Evolutionary conservation across 352 stramenopile genomes (phyloP), one percentile per base, ranked within the genome.

Genomic region (Phytophthora rubi): DNA sequence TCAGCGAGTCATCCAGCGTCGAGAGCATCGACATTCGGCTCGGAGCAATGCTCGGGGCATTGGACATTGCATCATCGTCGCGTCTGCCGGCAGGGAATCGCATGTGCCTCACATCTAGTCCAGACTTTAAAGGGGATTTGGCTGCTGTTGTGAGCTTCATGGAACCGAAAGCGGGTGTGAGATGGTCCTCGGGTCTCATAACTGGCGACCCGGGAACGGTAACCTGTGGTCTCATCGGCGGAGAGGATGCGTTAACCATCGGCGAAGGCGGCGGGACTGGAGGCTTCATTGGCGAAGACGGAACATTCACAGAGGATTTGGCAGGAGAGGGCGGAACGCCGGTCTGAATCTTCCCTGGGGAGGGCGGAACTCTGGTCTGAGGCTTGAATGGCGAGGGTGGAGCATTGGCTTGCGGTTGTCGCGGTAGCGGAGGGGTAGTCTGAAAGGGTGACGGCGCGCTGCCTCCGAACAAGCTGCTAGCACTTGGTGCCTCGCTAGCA

Each of bases 1-100:
- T 88, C 8, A 81, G 67, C 21, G 80, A 86, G 60, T 91, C 83
- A 35, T 90, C 84, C 13, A 87, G 51, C 13, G 80, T 85, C 12
- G 81, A 85, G 6, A 82, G 52, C 70, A 78, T 76, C 23, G 75
- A 82, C 62, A 72, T 78, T 39, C 68, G 67, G 33, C 79, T 81
- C 3, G 52, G 61, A 2, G 73, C 70, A 15, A 80, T 55, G 47
- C 79, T 81, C 12, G 71, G 73, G 6, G 73, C 61, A 58, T 75
- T 66, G 6, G 73, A 80, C 18, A 80, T 53, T 6, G 61, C 62
- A 30, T 80, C 73, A 23, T 80, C 73, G 15, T 80, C 73, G 26
- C 70, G 70, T 45, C 75, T 80, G 18, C 53, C 62, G 30, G 37
- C 30, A 13, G 61, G 65, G 16, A 66, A 71, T 53, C 76, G 75